Percentiles rank a stretch among this genome's conserved stretches.
phyloP scores from a whole-genome alignment of 2,329 filamentous ascomycete species.

The Rachicladosporium sp. region DNA sequence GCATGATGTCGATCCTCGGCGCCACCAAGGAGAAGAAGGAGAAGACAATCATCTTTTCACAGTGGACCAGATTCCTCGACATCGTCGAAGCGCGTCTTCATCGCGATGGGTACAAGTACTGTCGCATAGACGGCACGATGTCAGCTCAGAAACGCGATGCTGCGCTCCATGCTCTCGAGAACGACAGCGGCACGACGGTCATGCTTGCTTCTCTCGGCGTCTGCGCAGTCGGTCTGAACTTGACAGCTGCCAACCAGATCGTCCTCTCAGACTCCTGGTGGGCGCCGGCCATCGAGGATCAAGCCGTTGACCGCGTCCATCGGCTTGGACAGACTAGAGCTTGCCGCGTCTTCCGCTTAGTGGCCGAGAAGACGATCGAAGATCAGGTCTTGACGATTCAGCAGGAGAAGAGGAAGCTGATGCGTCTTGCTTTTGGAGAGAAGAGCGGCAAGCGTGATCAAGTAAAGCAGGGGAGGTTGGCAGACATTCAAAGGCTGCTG shows the following conservation, averaged over 20 bases:
- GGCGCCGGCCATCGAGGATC: conserved; percentile 85
- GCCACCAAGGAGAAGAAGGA: conserved; percentile 51
- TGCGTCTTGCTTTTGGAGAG: conserved; percentile 69
- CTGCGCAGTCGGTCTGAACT: conserved; percentile 74
- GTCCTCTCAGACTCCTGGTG: conserved; percentile 81
- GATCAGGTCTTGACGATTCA: conserved; percentile 71
- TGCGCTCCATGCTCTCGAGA: conserved; percentile 55
- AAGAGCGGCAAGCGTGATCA: conserved; percentile 41
- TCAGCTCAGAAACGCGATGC: conserved; percentile 55
- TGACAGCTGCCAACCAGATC: conserved; percentile 76
- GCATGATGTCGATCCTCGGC: conserved; percentile 60
- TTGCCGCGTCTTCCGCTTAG: conserved; percentile 67
- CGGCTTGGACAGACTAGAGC: conserved; percentile 69
- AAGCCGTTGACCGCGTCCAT: conserved; percentile 80
- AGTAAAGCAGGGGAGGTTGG: conserved; percentile 38
- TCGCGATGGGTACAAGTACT: conserved; percentile 48
- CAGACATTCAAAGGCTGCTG: conserved; percentile 32
- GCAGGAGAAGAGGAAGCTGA: conserved; percentile 63
- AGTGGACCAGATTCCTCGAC: conserved; percentile 65
- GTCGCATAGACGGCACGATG: conserved; percentile 75
- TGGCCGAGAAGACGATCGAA: conserved; percentile 72
- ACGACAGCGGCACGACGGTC: conserved; percentile 55
- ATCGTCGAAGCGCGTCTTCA: conserved; percentile 58
- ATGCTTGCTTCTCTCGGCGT: conserved; percentile 73
- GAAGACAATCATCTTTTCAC: conserved; percentile 63